Evolutionary conservation across 371 early-diverging fungal genomes (phyloP).

Genomic region (Lichtheimia ornata): DNA sequence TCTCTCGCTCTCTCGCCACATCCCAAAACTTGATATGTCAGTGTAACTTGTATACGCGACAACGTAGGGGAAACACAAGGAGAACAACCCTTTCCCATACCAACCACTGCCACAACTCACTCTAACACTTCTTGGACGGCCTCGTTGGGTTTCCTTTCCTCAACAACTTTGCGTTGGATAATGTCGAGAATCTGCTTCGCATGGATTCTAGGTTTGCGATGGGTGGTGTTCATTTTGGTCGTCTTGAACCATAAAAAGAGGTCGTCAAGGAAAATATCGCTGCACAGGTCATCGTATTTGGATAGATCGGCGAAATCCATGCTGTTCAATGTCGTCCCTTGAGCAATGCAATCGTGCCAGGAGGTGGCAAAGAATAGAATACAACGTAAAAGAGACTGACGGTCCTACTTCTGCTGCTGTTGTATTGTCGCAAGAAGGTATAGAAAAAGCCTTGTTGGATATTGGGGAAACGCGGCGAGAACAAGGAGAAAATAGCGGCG

Average conservation of each 20-base stretch:
- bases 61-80: neutral
- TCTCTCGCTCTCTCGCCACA: neutral
- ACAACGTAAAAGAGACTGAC: too few species aligned
- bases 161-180: conserved; percentile 50
- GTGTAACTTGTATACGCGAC: neutral
- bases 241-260: conserved; percentile 70
- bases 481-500: too few species aligned
- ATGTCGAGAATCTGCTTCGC: conserved; percentile 48
- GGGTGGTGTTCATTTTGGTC: conserved; percentile 55
- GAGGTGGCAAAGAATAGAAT: neutral
- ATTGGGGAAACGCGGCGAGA: neutral
- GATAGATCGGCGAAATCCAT: conserved; percentile 58
- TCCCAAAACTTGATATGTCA: neutral
- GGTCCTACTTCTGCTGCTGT: too few species aligned
- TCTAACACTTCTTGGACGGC: conserved; percentile 31
- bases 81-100: neutral
- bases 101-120: conserved; percentile 13
- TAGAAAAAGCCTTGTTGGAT: neutral
- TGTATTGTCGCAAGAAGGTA: neutral
- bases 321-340: neutral
- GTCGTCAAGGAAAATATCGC: conserved; percentile 68
- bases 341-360: neutral
- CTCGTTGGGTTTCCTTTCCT: conserved; percentile 41
- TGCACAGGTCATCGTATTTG: conserved; percentile 70
- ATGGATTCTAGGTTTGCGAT: conserved; percentile 38